Conservation (phyloP, 768 basidiomycete species). For the Rhizopogon vinicolor region DNA sequence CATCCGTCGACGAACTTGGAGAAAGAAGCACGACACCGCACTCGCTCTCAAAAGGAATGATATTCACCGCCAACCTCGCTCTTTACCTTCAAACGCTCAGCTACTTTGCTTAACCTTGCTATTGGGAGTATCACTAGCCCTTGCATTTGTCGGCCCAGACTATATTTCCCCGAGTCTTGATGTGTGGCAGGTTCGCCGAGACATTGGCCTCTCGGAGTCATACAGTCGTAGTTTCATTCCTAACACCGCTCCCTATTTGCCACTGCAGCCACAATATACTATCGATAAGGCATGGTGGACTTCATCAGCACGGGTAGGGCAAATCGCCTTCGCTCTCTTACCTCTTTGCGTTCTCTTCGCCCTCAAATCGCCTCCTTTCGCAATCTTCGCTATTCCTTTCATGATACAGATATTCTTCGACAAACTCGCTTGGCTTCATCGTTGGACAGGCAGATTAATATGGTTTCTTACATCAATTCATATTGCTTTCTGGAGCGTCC, state of each 20-base stretch:
- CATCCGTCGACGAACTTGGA: conserved; percentile 53
- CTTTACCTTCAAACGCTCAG: conserved; percentile 62
- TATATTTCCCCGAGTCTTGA: conserved; percentile 51
- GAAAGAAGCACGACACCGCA: conserved; percentile 40
- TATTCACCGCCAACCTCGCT: conserved; percentile 36
- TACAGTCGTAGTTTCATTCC: conserved; percentile 9
- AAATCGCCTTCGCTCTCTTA: conserved; percentile 68
- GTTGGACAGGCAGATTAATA: conserved; percentile 65
- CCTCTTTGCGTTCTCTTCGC: conserved; percentile 69
- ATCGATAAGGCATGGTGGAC: conserved; percentile 73
- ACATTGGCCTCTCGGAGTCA: conserved; percentile 15
- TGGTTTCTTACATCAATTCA: conserved; percentile 62
- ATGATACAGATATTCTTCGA: conserved; percentile 68
- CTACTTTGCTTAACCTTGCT: conserved; percentile 47
- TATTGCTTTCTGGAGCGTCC: conserved; percentile 64
- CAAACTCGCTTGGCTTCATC: conserved; percentile 68
- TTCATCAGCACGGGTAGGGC: conserved; percentile 57
- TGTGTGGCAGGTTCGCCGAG: conserved; percentile 37
- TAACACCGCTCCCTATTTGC: conserved; percentile 30
- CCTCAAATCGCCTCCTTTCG: conserved; percentile 69
- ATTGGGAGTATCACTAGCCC: conserved; percentile 34
- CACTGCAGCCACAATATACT: conserved; percentile 48
- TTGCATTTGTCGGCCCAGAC: conserved; percentile 61
- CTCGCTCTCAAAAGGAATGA: conserved; percentile 27
- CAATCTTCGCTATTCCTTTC: conserved; percentile 60